Conservation (phyloP, 257 asterid genomes). For the Solanum ahanhuiri region DNA sequence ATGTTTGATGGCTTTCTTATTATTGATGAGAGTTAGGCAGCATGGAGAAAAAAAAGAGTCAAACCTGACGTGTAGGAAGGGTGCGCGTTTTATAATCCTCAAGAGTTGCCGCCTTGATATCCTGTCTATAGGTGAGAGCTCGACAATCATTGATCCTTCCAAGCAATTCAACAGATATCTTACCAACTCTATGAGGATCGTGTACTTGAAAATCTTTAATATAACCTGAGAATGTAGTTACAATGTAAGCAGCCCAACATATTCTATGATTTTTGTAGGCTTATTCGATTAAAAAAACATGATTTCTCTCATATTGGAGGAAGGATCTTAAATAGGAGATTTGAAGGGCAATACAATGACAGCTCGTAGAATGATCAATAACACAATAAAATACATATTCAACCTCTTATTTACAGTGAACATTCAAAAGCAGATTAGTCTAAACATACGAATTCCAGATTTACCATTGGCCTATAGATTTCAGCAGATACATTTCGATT, state of each 20-base stretch:
- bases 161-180: conserved; percentile 67
- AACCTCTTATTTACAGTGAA: not conserved
- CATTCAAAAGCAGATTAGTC: not conserved
- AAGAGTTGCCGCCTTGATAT: conserved; percentile 49
- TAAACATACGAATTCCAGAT: not conserved
- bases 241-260: not conserved
- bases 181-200: conserved; percentile 78
- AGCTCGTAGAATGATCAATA: not conserved
- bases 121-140: conserved; percentile 77
- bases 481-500: not conserved
- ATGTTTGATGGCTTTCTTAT: not conserved
- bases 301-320: not conserved
- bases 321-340: not conserved
- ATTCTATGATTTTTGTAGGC: not conserved
- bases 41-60: not conserved
- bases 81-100: conserved; percentile 48
- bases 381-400: not conserved
- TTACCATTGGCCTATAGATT: not conserved
- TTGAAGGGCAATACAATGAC: not conserved
- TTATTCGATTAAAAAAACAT: not conserved
- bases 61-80: conserved; percentile 92
- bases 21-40: not conserved
- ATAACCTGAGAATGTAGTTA: conserved; percentile 47
- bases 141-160: conserved; percentile 91
- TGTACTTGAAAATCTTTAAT: conserved; percentile 71